A percentile compares a stretch with the other conserved stretches of the same genome.
Conservation (phyloP, 2,329 filamentous ascomycete genomes). For the Sclerotinia spermophila region DNA sequence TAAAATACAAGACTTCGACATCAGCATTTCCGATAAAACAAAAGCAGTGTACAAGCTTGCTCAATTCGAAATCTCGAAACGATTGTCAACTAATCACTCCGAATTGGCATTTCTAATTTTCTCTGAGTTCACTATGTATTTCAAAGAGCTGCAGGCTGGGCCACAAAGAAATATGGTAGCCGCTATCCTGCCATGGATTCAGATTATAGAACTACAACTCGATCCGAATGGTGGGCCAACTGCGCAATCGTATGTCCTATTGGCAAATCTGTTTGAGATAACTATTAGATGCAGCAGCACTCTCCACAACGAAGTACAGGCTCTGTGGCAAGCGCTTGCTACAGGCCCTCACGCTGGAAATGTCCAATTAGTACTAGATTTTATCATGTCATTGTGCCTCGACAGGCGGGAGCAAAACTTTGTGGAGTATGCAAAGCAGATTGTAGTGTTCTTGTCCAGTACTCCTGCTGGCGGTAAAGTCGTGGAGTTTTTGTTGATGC, state of each 20-base stretch:
- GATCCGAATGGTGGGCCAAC: slow-evolving; percentile 90
- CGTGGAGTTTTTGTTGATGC: slow-evolving; percentile 86
- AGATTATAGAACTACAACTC: slow-evolving; percentile 85
- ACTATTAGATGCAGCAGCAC: slow-evolving; percentile 87
- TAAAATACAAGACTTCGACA: slow-evolving; percentile 94
- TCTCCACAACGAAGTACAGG: slow-evolving; percentile 94
- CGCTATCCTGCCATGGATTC: slow-evolving; percentile 93
- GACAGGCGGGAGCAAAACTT: slow-evolving; percentile 97
- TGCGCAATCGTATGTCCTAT: slow-evolving; percentile 85
- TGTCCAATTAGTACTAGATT: slow-evolving; percentile 89
- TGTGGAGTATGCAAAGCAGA: slow-evolving; percentile 96
- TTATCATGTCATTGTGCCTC: slow-evolving; percentile 90
- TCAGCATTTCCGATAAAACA: slow-evolving; percentile 97
- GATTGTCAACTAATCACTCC: slow-evolving; percentile 81
- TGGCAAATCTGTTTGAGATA: slow-evolving; percentile 93
- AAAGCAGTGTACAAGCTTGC: slow-evolving; percentile 97
- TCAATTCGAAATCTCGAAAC: slow-evolving; percentile 92
- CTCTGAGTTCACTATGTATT: slow-evolving; percentile 91
- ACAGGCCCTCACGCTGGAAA: slow-evolving; percentile 92
- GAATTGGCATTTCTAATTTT: slow-evolving; percentile 92
- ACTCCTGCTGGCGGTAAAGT: slow-evolving; percentile 83
- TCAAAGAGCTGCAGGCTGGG: slow-evolving; percentile 78
- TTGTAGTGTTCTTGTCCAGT: slow-evolving; percentile 92
- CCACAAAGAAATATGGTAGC: slow-evolving; percentile 92
- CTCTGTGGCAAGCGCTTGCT: slow-evolving; percentile 92